phyloP scores from a whole-genome alignment of 441 rosid species.

The Biscutella laevigata region DNA sequence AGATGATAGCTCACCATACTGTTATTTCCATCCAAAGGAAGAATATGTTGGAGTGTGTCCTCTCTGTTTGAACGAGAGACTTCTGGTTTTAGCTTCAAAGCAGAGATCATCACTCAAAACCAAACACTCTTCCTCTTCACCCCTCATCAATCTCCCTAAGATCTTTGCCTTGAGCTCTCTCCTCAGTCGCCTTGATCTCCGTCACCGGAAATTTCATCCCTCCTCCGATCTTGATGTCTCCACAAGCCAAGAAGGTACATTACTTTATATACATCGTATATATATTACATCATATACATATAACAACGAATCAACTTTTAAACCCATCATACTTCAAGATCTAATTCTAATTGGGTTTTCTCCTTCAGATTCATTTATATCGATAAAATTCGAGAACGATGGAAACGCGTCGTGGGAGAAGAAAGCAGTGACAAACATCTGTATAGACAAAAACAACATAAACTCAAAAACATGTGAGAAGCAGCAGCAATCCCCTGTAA shows the following conservation, averaged over 20 bases:
- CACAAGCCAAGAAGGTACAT: slow-evolving; percentile 63
- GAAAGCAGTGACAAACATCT: slow-evolving; percentile 44
- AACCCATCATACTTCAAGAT: not conserved
- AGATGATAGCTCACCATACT: slow-evolving; percentile 45
- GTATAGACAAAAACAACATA: slow-evolving; percentile 30
- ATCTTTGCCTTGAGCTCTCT: slow-evolving; percentile 65
- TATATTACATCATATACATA: not conserved
- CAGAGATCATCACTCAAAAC: slow-evolving; percentile 30
- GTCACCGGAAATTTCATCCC: slow-evolving; percentile 44
- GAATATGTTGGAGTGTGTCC: slow-evolving; percentile 64
- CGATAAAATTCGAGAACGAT: slow-evolving; percentile 76
- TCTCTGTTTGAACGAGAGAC: slow-evolving; percentile 72
- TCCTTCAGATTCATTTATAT: slow-evolving; percentile 64
- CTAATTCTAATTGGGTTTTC: not conserved
- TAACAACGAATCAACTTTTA: not conserved
- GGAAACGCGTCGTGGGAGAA: slow-evolving; percentile 86
- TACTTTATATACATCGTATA: not conserved
- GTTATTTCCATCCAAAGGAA: slow-evolving; percentile 74
- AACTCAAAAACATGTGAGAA: slow-evolving; percentile 27
- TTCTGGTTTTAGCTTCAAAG: slow-evolving; percentile 60
- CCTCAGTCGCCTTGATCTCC: slow-evolving; percentile 60
- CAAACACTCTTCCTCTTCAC: slow-evolving; percentile 28
- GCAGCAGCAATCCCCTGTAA: slow-evolving; percentile 7
- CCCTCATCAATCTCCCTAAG: slow-evolving; percentile 46
- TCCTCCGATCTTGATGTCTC: slow-evolving; percentile 37